phyloP scores from a whole-genome alignment of 805 yeast species.

The Kazachstania psychrophila region DNA sequence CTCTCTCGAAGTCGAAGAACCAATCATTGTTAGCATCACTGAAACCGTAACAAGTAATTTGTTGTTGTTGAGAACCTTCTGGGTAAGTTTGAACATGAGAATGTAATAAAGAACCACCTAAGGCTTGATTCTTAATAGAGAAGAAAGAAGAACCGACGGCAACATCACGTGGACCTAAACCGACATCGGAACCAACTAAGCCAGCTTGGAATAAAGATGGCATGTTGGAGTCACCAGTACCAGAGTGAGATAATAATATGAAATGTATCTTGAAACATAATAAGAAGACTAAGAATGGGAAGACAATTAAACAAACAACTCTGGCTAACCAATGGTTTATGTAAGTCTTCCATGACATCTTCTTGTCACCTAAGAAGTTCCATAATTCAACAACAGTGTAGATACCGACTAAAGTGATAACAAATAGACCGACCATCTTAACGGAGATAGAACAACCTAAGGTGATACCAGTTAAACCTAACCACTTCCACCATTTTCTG shows the following conservation, averaged over 20 bases:
- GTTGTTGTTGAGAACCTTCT: conserved; percentile 91
- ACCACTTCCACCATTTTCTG: conserved; percentile 92
- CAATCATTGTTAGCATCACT: conserved; percentile 84
- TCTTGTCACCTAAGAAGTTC: conserved; percentile 65
- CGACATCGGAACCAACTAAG: conserved; percentile 57
- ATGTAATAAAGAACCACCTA: conserved; percentile 72
- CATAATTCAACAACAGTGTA: conserved; percentile 84
- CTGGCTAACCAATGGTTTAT: conserved; percentile 59
- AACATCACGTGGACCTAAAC: conserved; percentile 62
- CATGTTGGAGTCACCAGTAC: conserved; percentile 75
- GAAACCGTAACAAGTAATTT: conserved; percentile 84
- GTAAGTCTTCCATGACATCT: conserved; percentile 42
- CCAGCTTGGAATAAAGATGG: conserved; percentile 76
- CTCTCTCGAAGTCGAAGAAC: conserved; percentile 53
- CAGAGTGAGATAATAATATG: conserved; percentile 65
- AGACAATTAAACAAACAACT: conserved; percentile 46
- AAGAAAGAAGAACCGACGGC: conserved; percentile 49
- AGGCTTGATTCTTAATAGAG: conserved; percentile 52
- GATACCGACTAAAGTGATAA: conserved; percentile 78
- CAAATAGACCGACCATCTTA: conserved; percentile 93
- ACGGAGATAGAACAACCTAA: conserved; percentile 89
- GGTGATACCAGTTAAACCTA: conserved; percentile 69
- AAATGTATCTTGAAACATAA: conserved; percentile 69
- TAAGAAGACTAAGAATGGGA: conserved; percentile 57
- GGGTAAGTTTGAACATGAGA: conserved; percentile 85